Conservation (phyloP, 768 basidiomycete species). For the Pleurotus platypus region DNA sequence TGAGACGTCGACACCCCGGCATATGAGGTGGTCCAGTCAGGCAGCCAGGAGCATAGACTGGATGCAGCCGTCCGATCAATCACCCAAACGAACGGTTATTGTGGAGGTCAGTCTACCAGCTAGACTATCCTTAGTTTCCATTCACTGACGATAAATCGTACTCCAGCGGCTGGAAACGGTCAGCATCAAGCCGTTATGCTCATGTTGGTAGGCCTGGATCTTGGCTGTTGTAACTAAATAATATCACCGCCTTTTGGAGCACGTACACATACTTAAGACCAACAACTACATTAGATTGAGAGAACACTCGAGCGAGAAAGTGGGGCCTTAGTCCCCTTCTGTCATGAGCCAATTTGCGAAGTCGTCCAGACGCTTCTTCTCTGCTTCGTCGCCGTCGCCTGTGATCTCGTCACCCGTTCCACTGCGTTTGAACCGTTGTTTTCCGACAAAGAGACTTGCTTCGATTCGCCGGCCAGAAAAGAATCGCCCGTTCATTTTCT, state of each 20-base stretch:
- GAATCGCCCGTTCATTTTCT: slow-evolving; percentile 95
- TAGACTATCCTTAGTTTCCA: background rate
- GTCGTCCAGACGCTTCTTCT: slow-evolving; percentile 81
- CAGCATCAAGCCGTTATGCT: slow-evolving; percentile 63
- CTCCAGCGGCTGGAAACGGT: slow-evolving; percentile 71
- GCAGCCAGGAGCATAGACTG: slow-evolving; percentile 39
- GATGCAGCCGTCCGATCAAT: slow-evolving; percentile 37
- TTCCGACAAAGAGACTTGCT: slow-evolving; percentile 79
- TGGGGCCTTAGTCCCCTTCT: slow-evolving; percentile 57
- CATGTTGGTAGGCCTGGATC: slow-evolving; percentile 54
- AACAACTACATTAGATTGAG: background rate
- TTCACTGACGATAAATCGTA: background rate
- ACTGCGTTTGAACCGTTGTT: slow-evolving; percentile 75
- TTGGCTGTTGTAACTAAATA: slow-evolving; percentile 12
- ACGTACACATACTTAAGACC: slow-evolving; percentile 12
- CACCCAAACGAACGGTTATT: slow-evolving; percentile 57
- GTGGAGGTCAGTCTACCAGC: slow-evolving; percentile 54
- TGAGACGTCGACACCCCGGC: slow-evolving; percentile 42
- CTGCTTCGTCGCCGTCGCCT: slow-evolving; percentile 66
- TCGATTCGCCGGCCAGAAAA: slow-evolving; percentile 83
- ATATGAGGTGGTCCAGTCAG: slow-evolving; percentile 27
- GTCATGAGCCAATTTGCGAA: slow-evolving; percentile 86
- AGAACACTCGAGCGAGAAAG: too few species aligned
- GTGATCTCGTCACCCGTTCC: slow-evolving; percentile 63
- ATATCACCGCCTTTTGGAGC: slow-evolving; percentile 18